Conservation (phyloP, 306 rosid species). For the Begonia loranthoides region DNA sequence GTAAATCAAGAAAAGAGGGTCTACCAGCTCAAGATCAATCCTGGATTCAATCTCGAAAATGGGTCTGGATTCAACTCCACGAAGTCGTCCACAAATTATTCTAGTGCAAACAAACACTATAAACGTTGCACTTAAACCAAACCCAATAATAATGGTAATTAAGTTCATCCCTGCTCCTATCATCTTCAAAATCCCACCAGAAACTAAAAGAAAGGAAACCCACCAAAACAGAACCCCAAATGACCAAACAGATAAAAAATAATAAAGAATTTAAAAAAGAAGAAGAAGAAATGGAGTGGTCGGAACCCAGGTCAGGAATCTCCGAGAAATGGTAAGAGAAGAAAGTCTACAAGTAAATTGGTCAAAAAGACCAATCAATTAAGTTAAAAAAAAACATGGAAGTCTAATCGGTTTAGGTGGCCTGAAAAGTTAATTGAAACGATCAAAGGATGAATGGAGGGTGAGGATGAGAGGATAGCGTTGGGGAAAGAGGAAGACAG, state of each 20-base stretch:
- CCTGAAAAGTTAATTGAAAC: slow-evolving; percentile 19
- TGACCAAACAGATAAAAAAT: slow-evolving; percentile 1
- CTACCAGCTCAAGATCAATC: slow-evolving; percentile 69
- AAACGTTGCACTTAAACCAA: slow-evolving; percentile 92
- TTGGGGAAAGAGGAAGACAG: slow-evolving; percentile 25
- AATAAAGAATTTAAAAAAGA: slow-evolving; percentile 12
- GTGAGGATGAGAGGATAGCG: slow-evolving; percentile 20
- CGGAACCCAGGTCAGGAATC: not conserved
- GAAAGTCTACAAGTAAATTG: too few relatives aligned
- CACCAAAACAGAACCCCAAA: slow-evolving; percentile 8
- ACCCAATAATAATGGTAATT: slow-evolving; percentile 67
- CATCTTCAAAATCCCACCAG: slow-evolving; percentile 12
- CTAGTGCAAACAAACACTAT: slow-evolving; percentile 84
- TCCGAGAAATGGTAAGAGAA: not conserved
- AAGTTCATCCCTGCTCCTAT: slow-evolving; percentile 46
- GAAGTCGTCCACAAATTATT: slow-evolving; percentile 71
- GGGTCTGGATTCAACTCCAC: slow-evolving; percentile 33
- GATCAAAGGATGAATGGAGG: slow-evolving; percentile 3
- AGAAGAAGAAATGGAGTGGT: not conserved
- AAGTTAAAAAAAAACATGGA: not conserved
- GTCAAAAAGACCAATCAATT: not conserved
- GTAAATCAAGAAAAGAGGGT: not conserved
- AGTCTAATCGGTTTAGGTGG: slow-evolving; percentile 41
- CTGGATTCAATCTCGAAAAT: slow-evolving; percentile 51
- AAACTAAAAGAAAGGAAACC: too few relatives aligned